Percentiles rank a stretch among this genome's conserved stretches.
Evolutionary conservation across 2,329 filamentous ascomycete species (phyloP).

Genomic region (Hymenoscyphus infarciens): DNA sequence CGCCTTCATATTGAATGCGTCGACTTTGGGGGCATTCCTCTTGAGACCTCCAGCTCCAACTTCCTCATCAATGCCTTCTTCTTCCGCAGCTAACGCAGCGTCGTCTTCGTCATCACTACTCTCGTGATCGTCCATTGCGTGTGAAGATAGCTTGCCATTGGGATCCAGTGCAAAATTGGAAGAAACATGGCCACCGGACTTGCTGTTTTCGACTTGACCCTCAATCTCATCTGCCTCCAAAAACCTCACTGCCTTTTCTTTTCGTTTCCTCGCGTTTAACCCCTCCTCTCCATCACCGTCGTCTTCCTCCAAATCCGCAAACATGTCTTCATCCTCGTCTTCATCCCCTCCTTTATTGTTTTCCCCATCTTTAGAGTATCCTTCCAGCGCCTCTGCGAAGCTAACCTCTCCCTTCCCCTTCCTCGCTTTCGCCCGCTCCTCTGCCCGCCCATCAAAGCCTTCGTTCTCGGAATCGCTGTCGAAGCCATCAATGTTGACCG

Average conservation of each 20-base stretch:
- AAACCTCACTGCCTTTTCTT: constrained; percentile 60
- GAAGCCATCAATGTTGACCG: constrained; percentile 95
- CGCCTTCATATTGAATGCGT: constrained; percentile 89
- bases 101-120: constrained; percentile 64
- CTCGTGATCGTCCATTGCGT: constrained; percentile 39
- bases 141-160: constrained; percentile 42
- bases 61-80: constrained; percentile 80
- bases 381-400: constrained; percentile 51
- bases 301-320: constrained; percentile 65
- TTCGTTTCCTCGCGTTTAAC: constrained; percentile 41
- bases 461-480: constrained; percentile 93
- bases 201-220: constrained; percentile 73
- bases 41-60: constrained; percentile 88
- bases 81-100: constrained; percentile 70
- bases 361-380: constrained; percentile 44
- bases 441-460: constrained; percentile 74
- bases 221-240: constrained; percentile 63
- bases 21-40: constrained; percentile 86
- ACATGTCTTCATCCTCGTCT: constrained; percentile 80
- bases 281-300: constrained; percentile 51
- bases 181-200: constrained; percentile 65
- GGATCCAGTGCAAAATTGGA: constrained; percentile 58
- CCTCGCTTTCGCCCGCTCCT: constrained; percentile 48
- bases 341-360: constrained; percentile 39
- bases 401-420: constrained; percentile 43